phyloP scores from a whole-genome alignment of 352 stramenopile genomes.

The Globisporangium yorkense region DNA sequence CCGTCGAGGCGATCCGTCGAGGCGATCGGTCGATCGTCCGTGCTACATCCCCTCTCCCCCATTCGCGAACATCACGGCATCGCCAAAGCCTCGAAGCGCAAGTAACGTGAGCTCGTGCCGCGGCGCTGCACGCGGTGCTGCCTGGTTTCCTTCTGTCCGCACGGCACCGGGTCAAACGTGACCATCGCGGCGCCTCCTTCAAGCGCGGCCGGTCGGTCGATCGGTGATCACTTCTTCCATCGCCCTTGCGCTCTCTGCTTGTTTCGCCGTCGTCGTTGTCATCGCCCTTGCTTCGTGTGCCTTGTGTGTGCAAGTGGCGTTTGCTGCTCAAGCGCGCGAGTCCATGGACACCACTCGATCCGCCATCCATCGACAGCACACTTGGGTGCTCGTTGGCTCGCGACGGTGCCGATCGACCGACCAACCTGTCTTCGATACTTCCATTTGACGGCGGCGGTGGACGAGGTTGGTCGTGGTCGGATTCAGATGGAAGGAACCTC shows the following conservation, averaged over 20 bases:
- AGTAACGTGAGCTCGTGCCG: not conserved
- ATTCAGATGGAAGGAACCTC: too few species aligned
- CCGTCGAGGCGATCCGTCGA: too few species aligned
- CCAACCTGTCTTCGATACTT: too few species aligned
- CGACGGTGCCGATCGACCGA: too few species aligned
- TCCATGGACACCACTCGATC: not conserved
- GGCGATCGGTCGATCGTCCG: not conserved
- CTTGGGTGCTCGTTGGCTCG: not conserved
- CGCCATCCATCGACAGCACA: not conserved
- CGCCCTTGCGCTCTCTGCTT: not conserved
- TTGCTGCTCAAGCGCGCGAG: not conserved
- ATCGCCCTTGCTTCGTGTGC: not conserved
- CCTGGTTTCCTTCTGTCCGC: not conserved
- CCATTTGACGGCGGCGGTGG: too few species aligned
- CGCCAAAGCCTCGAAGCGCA: too few species aligned
- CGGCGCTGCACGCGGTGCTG: not conserved
- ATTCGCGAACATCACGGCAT: not conserved
- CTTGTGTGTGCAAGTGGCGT: not conserved
- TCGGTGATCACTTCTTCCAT: not conserved
- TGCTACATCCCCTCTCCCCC: not conserved
- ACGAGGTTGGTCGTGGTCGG: too few species aligned
- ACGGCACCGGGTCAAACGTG: not conserved
- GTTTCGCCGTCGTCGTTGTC: not conserved
- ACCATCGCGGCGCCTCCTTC: not conserved
- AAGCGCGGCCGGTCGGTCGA: not conserved